A percentile compares a stretch with the other conserved stretches of the same genome.
Conservation (phyloP, 2,329 filamentous ascomycete species). For the Clonostachys solani region DNA sequence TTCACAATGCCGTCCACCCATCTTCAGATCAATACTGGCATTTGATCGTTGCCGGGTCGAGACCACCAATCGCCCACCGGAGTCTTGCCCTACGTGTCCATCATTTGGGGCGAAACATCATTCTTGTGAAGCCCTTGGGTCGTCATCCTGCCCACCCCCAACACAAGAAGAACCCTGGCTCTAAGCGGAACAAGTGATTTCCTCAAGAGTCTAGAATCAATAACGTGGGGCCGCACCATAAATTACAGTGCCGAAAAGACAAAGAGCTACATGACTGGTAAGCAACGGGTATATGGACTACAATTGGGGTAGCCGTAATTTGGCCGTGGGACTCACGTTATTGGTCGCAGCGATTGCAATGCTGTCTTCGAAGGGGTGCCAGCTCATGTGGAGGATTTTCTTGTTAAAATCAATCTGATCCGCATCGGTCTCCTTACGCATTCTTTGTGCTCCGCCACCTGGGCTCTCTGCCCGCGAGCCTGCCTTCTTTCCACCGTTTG, state of each 20-base stretch:
- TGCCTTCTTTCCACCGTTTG: conserved; percentile 78
- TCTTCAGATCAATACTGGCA: too few relatives aligned
- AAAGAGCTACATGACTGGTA: conserved; percentile 51
- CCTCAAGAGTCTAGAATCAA: too few relatives aligned
- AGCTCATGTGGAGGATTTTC: conserved; percentile 99
- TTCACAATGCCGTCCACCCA: too few relatives aligned
- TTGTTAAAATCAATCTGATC: conserved; percentile 99
- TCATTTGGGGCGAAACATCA: too few relatives aligned
- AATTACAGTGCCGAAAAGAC: conserved; percentile 69
- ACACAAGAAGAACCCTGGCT: too few relatives aligned
- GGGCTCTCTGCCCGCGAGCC: conserved; percentile 86
- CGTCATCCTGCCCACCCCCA: too few relatives aligned
- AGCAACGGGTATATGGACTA: not conserved
- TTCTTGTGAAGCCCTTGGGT: too few relatives aligned
- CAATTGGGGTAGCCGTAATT: not conserved
- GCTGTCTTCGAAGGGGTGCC: conserved; percentile 99
- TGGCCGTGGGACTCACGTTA: conserved; percentile 67
- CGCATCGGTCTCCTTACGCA: conserved; percentile 98
- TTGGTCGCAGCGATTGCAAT: conserved; percentile 99
- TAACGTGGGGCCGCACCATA: not conserved
- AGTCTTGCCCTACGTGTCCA: too few relatives aligned
- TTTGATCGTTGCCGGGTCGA: too few relatives aligned
- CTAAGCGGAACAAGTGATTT: too few relatives aligned
- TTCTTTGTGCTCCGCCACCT: conserved; percentile 73
- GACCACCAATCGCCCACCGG: too few relatives aligned